Evolutionary conservation across 768 basidiomycete genomes (phyloP), one percentile per base, ranked within the genome.

Genomic region (Pulveroboletus sp.): DNA sequence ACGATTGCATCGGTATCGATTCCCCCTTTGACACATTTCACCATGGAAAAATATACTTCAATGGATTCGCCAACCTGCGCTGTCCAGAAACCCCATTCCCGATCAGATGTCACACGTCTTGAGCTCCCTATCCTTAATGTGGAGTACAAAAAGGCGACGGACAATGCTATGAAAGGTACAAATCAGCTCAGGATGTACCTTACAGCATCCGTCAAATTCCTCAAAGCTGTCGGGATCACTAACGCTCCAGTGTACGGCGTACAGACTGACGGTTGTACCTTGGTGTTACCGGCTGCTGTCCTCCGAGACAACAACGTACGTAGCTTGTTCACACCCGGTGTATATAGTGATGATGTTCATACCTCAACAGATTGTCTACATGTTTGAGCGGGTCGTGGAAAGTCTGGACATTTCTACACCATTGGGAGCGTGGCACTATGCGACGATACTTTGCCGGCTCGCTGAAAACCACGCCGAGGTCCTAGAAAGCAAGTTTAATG

Each of bases 101-200:
- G 16, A 13, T 1, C 39, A 9, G 29, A 45, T 23, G 17, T 16
- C 4, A 7, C 40, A 1, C 16, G 2, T 24, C 44, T 53, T 8
- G 49, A 53, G 21, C n/a, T 53, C 2, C 52, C 52, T 4, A 45
- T 53, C n/a, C 31, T 53, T 12, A 6, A 35, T 7, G 49, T 21
- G 31, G 44, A 51, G 31, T 41, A 53, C 35, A 53, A 52, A 10
- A 38, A 25, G 24, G 32, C 32, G 5, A 40, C 47, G 1, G 42
- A 36, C 7, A 14, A 9, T 16, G 3, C 20, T 2, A 20, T 21
- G 10, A 40, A 52, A 25, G 42, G 48, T 3, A 52, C 43, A 5
- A 52, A 52, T 32, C 42, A 49, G 20, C 2, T 52, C 1, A 40
- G 51, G 29, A 52, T 50, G 43, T 50, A 50, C 16, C 47, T 52